phyloP scores from a whole-genome alignment of 148 eudicot genomes.

The Bassia scoparia region DNA sequence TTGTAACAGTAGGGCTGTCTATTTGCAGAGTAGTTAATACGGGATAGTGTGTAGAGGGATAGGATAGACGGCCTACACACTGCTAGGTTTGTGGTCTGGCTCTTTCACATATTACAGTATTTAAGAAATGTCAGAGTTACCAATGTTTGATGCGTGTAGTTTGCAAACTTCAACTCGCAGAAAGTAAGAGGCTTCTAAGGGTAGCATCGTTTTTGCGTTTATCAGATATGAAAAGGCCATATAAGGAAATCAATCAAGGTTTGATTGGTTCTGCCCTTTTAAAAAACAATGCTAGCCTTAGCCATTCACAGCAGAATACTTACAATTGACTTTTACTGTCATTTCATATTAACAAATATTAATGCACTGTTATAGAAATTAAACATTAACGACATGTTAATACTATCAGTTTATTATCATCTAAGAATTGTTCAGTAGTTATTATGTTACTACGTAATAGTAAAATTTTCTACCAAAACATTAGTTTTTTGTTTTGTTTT shows the following conservation, averaged over 20 bases:
- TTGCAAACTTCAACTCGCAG: not conserved
- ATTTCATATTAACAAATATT: not conserved
- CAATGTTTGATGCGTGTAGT: not conserved
- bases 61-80: no score
- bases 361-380: not conserved
- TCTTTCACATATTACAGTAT: not conserved
- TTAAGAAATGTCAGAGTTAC: not conserved
- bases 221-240: not conserved
- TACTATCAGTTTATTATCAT: not conserved
- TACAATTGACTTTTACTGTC: conserved; percentile 4
- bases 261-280: conserved; percentile 1
- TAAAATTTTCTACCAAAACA: no score
- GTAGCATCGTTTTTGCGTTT: not conserved
- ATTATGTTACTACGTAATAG: no score
- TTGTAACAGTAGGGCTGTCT: no score
- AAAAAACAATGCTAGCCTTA: not conserved
- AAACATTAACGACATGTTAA: not conserved
- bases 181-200: not conserved
- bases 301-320: not conserved
- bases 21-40: no score
- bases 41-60: no score
- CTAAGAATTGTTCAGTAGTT: no score
- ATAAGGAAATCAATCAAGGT: not conserved
- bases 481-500: no score
- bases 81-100: no score